Evolutionary conservation across 768 basidiomycete species (phyloP), one percentile per base, ranked within the genome.

Genomic region (Suillus spraguei): DNA sequence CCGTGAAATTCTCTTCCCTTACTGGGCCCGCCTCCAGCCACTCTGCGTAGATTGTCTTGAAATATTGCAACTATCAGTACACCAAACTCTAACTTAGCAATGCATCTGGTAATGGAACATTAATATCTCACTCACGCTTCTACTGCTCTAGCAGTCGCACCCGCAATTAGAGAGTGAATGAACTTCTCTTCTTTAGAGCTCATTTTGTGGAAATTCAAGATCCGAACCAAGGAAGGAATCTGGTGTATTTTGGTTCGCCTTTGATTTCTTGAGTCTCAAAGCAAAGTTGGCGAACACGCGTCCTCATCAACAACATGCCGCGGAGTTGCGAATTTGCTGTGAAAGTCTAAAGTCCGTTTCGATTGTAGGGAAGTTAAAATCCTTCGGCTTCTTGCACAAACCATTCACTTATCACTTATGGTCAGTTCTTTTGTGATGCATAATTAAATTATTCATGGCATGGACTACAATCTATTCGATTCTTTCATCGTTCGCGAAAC

Each of bases 141-240:
- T 63, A 97, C 82, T 9, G 90, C 95, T 20, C 97, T 96, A 32
- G 97, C 97, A 0, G 90, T 92, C 16, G 94, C 85, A 10, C 97
- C 97, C 2, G 97, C 97, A 63, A 95, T 79, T 78, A 98, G 77
- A 16, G 97, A 93, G 69, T 94, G 93, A 7, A 89, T 42, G 0
- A 95, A 91, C 68, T 93, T 93, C 73, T 96, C 95, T 66, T 86
- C 90, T 71, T 85, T 82, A 58, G 80, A 78, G 8, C 82, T 75
- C 79, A 84, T 84, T 62, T 38, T 53, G 13, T 32, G 13, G 35
- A 3, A 42, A 39, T 55, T 56, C 44, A 49, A 64, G n/a, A 17
- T 53, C 16, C 35, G 14, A 36, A 55, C 22, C 13, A 38, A 22
- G 22, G 36, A 36, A 55, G 8, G 36, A 5, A 22, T 16, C 35